Evolutionary conservation across 139 green algal genomes (phyloP).

Genomic region (Coccomyxa sp.): DNA sequence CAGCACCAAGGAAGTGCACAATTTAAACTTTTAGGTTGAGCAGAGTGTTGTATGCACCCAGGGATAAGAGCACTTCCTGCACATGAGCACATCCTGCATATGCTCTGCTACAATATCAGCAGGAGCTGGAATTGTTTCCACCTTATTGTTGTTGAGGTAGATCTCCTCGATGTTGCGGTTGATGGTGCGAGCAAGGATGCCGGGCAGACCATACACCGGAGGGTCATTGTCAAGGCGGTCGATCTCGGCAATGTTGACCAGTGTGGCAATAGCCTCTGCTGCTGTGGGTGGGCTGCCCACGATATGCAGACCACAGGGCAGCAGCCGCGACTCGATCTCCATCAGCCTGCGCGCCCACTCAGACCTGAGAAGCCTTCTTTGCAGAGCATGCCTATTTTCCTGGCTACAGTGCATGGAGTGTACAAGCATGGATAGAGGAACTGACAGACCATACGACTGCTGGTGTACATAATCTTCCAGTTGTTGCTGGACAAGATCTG

Average conservation of each 20-base stretch:
- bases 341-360: slow-evolving; percentile 67
- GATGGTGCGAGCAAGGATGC: slow-evolving; percentile 82
- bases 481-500: no score
- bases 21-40: no score
- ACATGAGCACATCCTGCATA: no score
- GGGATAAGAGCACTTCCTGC: no score
- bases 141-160: slow-evolving; percentile 79
- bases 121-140: not conserved
- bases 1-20: not conserved
- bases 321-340: slow-evolving; percentile 98
- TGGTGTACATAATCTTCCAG: no score
- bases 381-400: no score
- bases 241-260: slow-evolving; percentile 98
- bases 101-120: not conserved
- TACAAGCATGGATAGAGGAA: not conserved
- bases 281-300: slow-evolving; percentile 88
- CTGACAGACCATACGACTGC: not conserved
- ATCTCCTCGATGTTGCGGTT: slow-evolving; percentile 91
- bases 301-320: slow-evolving; percentile 97
- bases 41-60: not conserved
- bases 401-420: no score
- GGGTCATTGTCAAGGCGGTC: slow-evolving; percentile 82
- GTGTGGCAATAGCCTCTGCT: slow-evolving; percentile 92
- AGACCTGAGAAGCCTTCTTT: no score
- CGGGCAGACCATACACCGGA: slow-evolving; percentile 84